phyloP scores from a whole-genome alignment of 2,329 filamentous ascomycete species.

The Leptodontidium sp. region DNA sequence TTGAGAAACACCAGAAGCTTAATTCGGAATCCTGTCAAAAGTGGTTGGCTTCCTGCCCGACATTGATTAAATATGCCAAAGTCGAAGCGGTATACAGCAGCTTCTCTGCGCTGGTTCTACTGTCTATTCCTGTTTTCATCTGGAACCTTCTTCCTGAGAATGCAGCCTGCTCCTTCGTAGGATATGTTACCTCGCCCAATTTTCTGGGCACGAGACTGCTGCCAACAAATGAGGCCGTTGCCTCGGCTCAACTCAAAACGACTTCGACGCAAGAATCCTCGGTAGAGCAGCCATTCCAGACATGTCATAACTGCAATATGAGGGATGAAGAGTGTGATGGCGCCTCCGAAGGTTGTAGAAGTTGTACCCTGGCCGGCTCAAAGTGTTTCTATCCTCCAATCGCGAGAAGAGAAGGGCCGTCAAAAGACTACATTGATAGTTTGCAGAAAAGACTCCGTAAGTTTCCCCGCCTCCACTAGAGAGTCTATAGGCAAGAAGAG shows the following conservation, averaged over 20 bases:
- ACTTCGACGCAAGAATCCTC: neutral
- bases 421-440: conserved; percentile 6
- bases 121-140: conserved; percentile 65
- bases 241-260: neutral
- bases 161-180: conserved; percentile 64
- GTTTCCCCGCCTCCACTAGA: neutral
- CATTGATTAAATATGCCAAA: conserved; percentile 66
- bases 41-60: conserved; percentile 60
- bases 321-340: neutral
- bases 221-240: neutral
- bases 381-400: neutral
- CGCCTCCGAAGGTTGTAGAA: neutral
- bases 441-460: neutral
- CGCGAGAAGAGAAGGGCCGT: neutral
- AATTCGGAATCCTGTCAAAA: conserved; percentile 66
- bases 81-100: conserved; percentile 69
- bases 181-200: conserved; percentile 55
- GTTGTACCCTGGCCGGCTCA: neutral
- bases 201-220: neutral
- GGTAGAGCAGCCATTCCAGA: neutral
- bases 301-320: neutral
- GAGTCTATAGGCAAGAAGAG: neutral
- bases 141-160: conserved; percentile 68
- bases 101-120: conserved; percentile 63
- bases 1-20: conserved; percentile 65